Evolutionary conservation across 495 filamentous ascomycete genomes (phyloP).

Genomic region (Hypoxylon subgilvum): DNA sequence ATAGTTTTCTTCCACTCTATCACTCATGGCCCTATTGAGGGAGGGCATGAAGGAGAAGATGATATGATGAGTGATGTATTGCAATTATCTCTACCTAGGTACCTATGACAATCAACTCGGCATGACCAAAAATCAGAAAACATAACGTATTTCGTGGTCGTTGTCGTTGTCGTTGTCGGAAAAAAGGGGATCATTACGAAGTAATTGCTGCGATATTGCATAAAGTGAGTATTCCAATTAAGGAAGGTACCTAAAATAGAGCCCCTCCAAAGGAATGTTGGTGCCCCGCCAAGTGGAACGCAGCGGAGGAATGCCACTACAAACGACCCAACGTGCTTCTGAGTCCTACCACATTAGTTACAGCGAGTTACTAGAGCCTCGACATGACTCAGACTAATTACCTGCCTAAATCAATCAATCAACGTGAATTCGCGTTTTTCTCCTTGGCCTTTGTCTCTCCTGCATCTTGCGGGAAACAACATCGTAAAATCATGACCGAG

Average conservation of each 20-base stretch:
- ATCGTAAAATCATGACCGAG: constrained; percentile 24
- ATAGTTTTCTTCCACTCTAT: too few species aligned
- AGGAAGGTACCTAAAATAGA: neutral
- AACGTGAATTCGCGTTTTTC: too few species aligned
- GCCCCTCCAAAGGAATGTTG: neutral
- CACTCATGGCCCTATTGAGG: too few species aligned
- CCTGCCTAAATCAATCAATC: constrained; percentile 1
- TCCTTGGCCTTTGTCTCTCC: too few species aligned
- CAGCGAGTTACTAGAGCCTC: neutral
- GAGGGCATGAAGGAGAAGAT: too few species aligned
- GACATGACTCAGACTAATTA: constrained; percentile 23
- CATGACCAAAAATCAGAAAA: too few species aligned
- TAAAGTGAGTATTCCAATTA: too few species aligned
- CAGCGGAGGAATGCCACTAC: neutral
- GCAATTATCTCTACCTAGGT: neutral
- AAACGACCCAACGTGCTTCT: neutral
- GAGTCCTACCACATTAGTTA: neutral
- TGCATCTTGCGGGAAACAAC: constrained; percentile 12
- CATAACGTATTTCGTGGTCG: too few species aligned
- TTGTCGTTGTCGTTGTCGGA: too few species aligned
- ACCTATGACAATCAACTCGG: neutral
- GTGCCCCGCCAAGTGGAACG: constrained; percentile 24
- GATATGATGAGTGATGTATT: neutral
- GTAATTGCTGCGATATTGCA: too few species aligned
- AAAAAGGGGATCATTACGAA: too few species aligned